A percentile compares a stretch with the other conserved stretches of the same genome.
Evolutionary conservation across 768 basidiomycete genomes (phyloP).

Genomic region (Lactarius pseudohatsudake): DNA sequence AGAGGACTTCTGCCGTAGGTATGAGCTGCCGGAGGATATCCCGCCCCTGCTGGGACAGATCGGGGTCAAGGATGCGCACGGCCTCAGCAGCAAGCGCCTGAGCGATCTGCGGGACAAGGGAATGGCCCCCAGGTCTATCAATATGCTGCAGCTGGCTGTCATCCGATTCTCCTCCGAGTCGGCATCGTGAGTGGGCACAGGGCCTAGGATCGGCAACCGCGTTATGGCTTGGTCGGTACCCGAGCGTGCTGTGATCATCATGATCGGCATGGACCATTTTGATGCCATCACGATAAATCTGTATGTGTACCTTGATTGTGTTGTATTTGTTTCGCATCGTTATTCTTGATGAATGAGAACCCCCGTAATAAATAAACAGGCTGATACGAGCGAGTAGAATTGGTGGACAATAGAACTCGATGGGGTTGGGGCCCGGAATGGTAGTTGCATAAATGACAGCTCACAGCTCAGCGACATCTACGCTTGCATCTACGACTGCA

Average conservation of each 20-base stretch:
- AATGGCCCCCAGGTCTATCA: constrained; percentile 2
- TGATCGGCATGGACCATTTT: not conserved
- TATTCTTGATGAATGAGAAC: not conserved
- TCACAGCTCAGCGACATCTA: no score
- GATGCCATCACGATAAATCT: not conserved
- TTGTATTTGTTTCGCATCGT: constrained; percentile 10
- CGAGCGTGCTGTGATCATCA: not conserved
- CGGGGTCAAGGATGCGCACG: constrained; percentile 15
- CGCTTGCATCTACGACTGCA: no score
- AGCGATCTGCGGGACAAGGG: constrained; percentile 10
- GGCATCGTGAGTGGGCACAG: not conserved
- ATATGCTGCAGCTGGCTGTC: constrained; percentile 18
- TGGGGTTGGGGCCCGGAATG: not conserved
- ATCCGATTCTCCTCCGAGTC: constrained; percentile 8
- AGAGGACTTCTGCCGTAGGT: constrained; percentile 16
- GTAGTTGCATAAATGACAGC: no score
- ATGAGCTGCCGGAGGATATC: constrained; percentile 15
- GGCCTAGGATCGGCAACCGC: no score
- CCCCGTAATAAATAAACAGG: not conserved
- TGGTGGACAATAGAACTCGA: not conserved
- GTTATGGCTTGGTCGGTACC: not conserved
- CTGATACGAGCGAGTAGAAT: not conserved
- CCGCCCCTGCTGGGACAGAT: constrained; percentile 1
- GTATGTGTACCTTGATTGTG: constrained; percentile 7
- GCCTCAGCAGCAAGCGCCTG: constrained; percentile 15